A percentile compares a stretch with the other conserved stretches of the same genome.
Evolutionary conservation across 2,329 filamentous ascomycete species (phyloP).

Genomic region (Biscogniauxia sp.): DNA sequence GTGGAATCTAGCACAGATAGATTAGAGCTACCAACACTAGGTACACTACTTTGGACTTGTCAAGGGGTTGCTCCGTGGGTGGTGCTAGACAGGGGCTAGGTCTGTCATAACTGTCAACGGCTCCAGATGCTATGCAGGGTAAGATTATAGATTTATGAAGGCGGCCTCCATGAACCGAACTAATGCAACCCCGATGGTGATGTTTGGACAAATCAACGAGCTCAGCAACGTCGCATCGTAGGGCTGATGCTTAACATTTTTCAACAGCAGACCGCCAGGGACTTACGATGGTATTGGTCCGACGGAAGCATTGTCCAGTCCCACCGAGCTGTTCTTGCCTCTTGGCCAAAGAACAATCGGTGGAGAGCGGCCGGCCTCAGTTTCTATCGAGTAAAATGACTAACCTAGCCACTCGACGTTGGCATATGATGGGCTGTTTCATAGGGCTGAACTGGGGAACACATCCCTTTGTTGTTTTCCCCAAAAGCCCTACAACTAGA

Average conservation of each 20-base stretch:
- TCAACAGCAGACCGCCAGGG: conserved; percentile 6
- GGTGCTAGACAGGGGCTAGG: neutral
- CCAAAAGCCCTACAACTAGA: neutral
- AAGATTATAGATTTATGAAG: neutral
- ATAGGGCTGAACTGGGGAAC: conserved; percentile 32
- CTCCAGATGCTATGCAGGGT: neutral
- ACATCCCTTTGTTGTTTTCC: neutral
- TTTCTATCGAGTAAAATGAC: conserved; percentile 14
- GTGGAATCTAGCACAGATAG: neutral
- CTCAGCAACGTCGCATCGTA: conserved; percentile 1
- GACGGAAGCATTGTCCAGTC: conserved; percentile 6
- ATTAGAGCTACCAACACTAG: no score
- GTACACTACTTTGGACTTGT: neutral
- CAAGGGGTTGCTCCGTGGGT: neutral
- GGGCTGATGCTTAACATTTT: neutral
- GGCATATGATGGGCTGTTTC: conserved; percentile 11
- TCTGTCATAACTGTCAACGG: neutral
- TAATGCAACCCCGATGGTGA: neutral
- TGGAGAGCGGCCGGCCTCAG: conserved; percentile 19
- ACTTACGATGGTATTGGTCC: conserved; percentile 4
- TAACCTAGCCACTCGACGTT: neutral
- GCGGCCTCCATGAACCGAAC: neutral
- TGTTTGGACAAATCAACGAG: neutral
- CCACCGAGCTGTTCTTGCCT: conserved; percentile 10
- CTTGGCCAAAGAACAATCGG: conserved; percentile 18